Base-by-base conservation (phyloP, 1,284 basidiomycete genomes). In the Abortiporus biennis region DNA sequence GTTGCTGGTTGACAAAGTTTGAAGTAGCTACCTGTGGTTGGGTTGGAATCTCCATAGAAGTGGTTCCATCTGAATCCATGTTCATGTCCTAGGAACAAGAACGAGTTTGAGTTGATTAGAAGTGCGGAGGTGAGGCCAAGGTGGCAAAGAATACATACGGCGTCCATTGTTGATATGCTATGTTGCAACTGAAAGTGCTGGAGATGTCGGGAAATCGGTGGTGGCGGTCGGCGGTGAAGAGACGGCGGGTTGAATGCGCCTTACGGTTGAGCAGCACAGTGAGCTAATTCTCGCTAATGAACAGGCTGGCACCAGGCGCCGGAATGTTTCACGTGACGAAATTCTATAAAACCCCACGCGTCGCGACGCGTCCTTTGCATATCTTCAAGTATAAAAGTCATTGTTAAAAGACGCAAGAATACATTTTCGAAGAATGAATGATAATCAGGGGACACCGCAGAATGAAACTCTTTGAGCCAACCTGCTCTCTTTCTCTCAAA, bases 21-120 rank as follows among this genome's bases (percentile, higher is more conserved):
- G 16, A 6, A 15, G 39, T 36, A 21, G 31, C 6, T 17, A 29
- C 13, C 6, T 37, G 30, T 23, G 36, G 20, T 31, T 43, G 36
- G 23, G n/a, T 29, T 8, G 36, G 42, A 6, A 23, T 8, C 12
- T 43, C 42, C 42, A 43, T 33, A 20, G 6, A 29, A 21, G 36
- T 43, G 15, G 42, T 43, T 19, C 32, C 31, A 27, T 43, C 42
- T n/a, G 42, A 43, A 21, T 43, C 42, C 42, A 43, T 43, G 25
- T 43, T 43, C 24, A 43, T 43, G 34, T 43, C 42, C 42, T 43
- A 25, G n/a, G 23, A 21, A n/a, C 16, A 25, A 11, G 36, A 37
- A 23, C 36, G 9, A 36, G 29, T 40, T n/a, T 31, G 11, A 40
- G 38, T 12, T 29, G 27, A 9, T n/a, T 29, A n/a, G n/a, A n/a